Base-by-base conservation (phyloP, 2,329 filamentous ascomycete species). In the Curvularia eragrostidis region DNA sequence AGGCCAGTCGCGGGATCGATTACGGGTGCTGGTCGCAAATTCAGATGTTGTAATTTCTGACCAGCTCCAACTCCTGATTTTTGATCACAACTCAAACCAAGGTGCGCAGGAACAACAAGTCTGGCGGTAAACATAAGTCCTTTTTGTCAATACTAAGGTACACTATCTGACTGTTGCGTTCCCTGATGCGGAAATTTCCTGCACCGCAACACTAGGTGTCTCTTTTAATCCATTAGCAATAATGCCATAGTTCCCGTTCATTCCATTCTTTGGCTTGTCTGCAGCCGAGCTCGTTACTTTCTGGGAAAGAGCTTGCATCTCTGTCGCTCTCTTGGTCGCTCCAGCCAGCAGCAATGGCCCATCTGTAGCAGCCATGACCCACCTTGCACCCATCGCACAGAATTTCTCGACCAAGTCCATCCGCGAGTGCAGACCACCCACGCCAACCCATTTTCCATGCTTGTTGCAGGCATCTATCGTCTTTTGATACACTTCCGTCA, bases 401-500 rank as follows among this genome's bases (percentile, higher is more conserved):
- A 75, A 79, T 62, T 70, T 75, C 63, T 81, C 75, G 0, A 82
- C 68, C 4, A 81, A 69, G 58, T 82, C 79, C 26, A 79, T 65
- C 9, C 78, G 68, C 0, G 74, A 67, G 23, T 77, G 73, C 18
- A 81, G 72, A 1, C 79, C 79, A 10, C 77, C 79, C 34, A 80
- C 68, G 8, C 79, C 79, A 5, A 80, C 63, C 47, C 67, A 75
- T 66, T 80, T 80, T 18, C 78, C 75, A 10, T 67, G 66, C 67
- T 75, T 79, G 9, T 73, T 70, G 24, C 76, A 77, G 1, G 79
- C 79, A 5, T 63, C 61, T 15, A 78, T 75, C 3, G 73, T 74
- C 54, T 75, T 77, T 38, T 73, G 61, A 6, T 77, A 70, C 0
- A 75, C 8, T 18, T 61, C 57, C 4, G 52, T 58, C 43, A 61